Base-by-base conservation (phyloP, 2,329 filamentous ascomycete genomes). In the Pezizomycotina sp. region DNA sequence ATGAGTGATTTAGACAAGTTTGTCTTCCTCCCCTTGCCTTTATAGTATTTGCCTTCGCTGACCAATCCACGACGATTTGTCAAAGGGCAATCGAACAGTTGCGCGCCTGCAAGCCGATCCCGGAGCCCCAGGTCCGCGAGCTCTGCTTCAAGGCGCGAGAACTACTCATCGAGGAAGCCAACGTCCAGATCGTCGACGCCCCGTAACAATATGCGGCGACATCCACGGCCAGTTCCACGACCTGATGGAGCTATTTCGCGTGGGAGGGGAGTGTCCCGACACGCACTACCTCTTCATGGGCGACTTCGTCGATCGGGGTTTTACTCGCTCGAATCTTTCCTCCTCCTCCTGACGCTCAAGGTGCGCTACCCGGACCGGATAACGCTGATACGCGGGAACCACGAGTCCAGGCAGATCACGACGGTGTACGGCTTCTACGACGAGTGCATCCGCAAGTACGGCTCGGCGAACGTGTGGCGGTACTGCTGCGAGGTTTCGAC, bases 401-500 rank as follows among this genome's bases (percentile, higher is more conserved):
- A 92, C 63, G 86, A 95, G 60, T 93, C 84, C 27, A 74, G 86
- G 41, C 86, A 95, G 58, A 95, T 95, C 48, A 95, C 86, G 14
- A 92, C 82, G 4, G 86, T 95, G 9, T 95, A 95, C 56, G 86
- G 86, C 45, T 95, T 95, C 62, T 95, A 95, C 62, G 86, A 95
- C 54, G 86, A 95, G 61, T 95, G 86, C 53, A 66, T 93, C 46
- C 69, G 86, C 35, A 95, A 95, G 60, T 95, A 95, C 54, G 86
- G 86, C 43, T 92, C 78, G 54, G 84, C 86, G 23, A 95, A 93
- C 52, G 86, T 95, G 1, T 95, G 86, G 86, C 70, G 81, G 36
- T 86, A 93, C 55, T 98, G 84, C 62, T 93, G 84, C 60, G 89
- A 98, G 52, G 79, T 95, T 98, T 98, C 55, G 86, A 98, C 60